Evolutionary conservation across 352 stramenopile genomes (phyloP).

Genomic region (Globisporangium barbulae): DNA sequence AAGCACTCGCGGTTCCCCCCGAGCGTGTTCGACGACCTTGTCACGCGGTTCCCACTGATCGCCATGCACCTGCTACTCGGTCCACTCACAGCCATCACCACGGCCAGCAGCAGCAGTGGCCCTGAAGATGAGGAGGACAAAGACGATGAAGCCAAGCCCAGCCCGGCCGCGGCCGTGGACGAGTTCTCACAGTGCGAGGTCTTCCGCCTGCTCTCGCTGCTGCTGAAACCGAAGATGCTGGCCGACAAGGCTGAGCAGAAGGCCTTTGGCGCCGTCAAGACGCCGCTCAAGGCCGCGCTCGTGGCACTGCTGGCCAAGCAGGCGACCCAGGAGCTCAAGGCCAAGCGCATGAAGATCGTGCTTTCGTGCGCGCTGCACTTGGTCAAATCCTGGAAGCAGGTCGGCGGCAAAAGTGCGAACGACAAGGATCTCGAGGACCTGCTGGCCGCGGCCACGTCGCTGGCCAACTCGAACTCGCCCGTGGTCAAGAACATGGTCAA

Average conservation of each 20-base stretch:
- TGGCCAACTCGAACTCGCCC: constrained; percentile 51
- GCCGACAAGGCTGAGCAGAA: constrained; percentile 29
- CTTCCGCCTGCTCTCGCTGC: constrained; percentile 63
- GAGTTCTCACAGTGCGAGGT: constrained; percentile 80
- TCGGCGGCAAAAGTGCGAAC: constrained; percentile 14
- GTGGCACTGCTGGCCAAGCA: constrained; percentile 37
- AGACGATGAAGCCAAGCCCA: neutral
- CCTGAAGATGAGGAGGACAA: constrained; percentile 7
- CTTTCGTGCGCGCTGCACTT: constrained; percentile 65
- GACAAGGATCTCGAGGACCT: constrained; percentile 36
- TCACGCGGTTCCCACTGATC: constrained; percentile 46
- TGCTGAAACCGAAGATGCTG: constrained; percentile 58
- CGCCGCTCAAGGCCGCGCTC: constrained; percentile 38
- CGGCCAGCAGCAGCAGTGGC: constrained; percentile 9
- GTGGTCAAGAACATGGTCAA: constrained; percentile 75
- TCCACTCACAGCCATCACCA: constrained; percentile 47
- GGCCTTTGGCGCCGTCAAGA: constrained; percentile 32
- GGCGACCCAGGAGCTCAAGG: constrained; percentile 39
- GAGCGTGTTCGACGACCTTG: constrained; percentile 64
- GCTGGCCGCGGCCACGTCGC: constrained; percentile 35
- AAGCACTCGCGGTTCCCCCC: constrained; percentile 80
- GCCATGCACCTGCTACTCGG: constrained; percentile 54
- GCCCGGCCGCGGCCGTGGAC: constrained; percentile 33
- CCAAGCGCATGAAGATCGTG: constrained; percentile 77
- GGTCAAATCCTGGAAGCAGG: constrained; percentile 53